phyloP scores from a whole-genome alignment of 768 basidiomycete genomes.

The Hemileccinum rubropunctum region DNA sequence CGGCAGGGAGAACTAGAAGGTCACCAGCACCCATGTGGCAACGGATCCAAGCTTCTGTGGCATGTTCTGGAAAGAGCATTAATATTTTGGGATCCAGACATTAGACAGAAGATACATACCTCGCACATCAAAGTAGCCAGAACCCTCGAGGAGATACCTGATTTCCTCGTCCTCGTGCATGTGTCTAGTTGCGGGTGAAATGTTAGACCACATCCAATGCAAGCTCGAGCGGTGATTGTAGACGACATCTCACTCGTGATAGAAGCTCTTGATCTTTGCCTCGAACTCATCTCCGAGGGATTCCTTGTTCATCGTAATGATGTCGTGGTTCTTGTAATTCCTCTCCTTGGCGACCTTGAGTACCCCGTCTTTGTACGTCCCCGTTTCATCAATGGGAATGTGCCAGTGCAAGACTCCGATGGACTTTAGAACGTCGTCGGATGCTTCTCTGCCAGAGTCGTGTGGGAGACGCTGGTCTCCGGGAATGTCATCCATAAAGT shows the following conservation, averaged over 20 bases:
- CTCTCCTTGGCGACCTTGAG: constrained; percentile 63
- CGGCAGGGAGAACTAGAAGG: constrained; percentile 81
- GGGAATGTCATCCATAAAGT: constrained; percentile 67
- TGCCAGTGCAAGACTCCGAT: constrained; percentile 68
- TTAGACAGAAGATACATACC: constrained; percentile 43
- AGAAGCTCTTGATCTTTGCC: constrained; percentile 76
- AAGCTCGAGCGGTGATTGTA: neutral
- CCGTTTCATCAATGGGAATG: constrained; percentile 55
- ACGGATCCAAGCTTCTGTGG: constrained; percentile 76
- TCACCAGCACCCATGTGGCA: constrained; percentile 76
- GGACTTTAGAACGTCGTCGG: constrained; percentile 44
- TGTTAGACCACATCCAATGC: neutral
- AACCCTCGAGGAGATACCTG: constrained; percentile 77
- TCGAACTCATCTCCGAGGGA: constrained; percentile 81
- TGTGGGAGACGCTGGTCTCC: constrained; percentile 84
- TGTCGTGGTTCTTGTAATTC: constrained; percentile 81
- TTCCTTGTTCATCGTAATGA: constrained; percentile 71
- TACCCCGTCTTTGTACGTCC: constrained; percentile 49
- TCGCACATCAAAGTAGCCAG: constrained; percentile 87
- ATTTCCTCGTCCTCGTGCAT: constrained; percentile 96
- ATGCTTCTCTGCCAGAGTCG: constrained; percentile 55
- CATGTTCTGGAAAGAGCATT: constrained; percentile 45
- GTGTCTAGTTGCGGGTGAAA: constrained; percentile 48
- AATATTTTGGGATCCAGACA: neutral
- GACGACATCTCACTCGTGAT: constrained; percentile 58